Evolutionary conservation across 2,329 filamentous ascomycete species (phyloP).

Genomic region (Neoascochyta sp.): DNA sequence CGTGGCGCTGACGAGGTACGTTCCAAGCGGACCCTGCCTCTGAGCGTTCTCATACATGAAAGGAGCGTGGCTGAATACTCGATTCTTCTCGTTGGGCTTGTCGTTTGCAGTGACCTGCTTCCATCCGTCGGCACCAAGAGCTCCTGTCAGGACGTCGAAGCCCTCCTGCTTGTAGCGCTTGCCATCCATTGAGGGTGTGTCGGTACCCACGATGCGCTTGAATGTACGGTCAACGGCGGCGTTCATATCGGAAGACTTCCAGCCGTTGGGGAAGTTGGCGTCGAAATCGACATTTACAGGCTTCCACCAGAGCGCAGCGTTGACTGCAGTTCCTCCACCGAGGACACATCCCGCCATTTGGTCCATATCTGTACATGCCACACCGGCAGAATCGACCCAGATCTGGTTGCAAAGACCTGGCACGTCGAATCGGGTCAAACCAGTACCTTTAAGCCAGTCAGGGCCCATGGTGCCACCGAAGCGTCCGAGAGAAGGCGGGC

Average conservation of each 20-base stretch:
- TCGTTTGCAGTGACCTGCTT: conserved; percentile 58
- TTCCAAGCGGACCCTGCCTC: conserved; percentile 65
- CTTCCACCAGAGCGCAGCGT: conserved; percentile 67
- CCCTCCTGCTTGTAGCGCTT: conserved; percentile 65
- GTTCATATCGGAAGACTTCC: conserved; percentile 63
- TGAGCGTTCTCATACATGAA: conserved; percentile 67
- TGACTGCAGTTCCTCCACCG: conserved; percentile 64
- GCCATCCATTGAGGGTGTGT: conserved; percentile 62
- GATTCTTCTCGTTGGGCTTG: conserved; percentile 61
- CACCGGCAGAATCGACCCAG: conserved; percentile 59
- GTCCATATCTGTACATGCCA: conserved; percentile 66
- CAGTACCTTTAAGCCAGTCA: conserved; percentile 58
- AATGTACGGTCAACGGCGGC: conserved; percentile 61
- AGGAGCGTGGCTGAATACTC: conserved; percentile 59
- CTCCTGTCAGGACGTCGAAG: conserved; percentile 59
- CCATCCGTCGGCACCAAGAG: conserved; percentile 61
- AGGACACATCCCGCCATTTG: conserved; percentile 70
- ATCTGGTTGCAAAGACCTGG: conserved; percentile 70
- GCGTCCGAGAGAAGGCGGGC: conserved; percentile 56
- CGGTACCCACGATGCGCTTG: conserved; percentile 66
- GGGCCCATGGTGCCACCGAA: conserved; percentile 62
- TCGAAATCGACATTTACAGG: conserved; percentile 66
- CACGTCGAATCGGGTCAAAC: conserved; percentile 67
- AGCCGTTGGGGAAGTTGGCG: conserved; percentile 67
- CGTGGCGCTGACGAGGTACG: conserved; percentile 63